Conservation (phyloP, 129 eudicot species). For the Pseudognaphalium luteoalbum region DNA sequence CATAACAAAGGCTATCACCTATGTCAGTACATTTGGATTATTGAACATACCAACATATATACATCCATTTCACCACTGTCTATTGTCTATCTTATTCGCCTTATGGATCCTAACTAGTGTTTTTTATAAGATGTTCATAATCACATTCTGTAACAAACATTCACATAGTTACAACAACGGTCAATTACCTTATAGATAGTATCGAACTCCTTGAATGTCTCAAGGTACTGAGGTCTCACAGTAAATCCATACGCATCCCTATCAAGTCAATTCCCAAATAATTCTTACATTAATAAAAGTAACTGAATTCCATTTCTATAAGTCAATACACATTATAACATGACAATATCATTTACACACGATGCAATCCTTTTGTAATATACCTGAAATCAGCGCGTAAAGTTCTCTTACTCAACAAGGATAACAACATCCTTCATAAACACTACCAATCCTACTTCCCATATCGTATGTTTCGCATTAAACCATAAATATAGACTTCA, state of each 20-base stretch:
- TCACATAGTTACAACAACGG: neutral
- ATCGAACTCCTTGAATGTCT: constrained; percentile 71
- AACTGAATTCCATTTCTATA: neutral
- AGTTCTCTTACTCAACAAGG: constrained; percentile 82
- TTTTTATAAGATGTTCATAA: neutral
- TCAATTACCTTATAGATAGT: constrained; percentile 65
- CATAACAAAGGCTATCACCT: neutral
- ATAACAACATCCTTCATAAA: constrained; percentile 74
- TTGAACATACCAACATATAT: neutral
- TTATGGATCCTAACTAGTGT: neutral
- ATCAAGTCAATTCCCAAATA: constrained; percentile 29
- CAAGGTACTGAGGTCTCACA: constrained; percentile 91
- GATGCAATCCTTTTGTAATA: neutral
- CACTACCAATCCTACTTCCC: constrained; percentile 36
- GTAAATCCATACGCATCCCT: constrained; percentile 98
- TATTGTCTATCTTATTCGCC: constrained; percentile 9
- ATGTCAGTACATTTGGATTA: neutral
- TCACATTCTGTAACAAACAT: constrained; percentile 6
- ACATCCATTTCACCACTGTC: constrained; percentile 21
- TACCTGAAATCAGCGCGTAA: constrained; percentile 90
- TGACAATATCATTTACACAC: neutral
- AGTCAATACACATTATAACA: neutral
- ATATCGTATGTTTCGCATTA: constrained; percentile 21
- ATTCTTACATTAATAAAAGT: neutral
- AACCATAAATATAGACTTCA: constrained; percentile 24